phyloP scores from a whole-genome alignment of 176 grass and related monocot species.

The Triticum monococcum region DNA sequence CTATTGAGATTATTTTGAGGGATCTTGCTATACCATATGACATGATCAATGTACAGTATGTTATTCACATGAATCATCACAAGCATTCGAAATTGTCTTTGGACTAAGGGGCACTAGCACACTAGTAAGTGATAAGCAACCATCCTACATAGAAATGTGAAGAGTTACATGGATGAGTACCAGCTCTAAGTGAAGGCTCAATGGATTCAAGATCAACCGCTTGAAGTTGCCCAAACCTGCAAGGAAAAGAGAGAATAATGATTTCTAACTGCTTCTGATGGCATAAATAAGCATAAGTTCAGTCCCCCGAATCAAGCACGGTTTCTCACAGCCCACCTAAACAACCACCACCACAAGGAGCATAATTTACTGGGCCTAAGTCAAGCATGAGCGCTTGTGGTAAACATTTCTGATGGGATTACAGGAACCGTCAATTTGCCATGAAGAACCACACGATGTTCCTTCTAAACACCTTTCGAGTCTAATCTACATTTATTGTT shows the following conservation, averaged over 20 bases:
- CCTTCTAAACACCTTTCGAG: background rate
- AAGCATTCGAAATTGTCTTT: background rate
- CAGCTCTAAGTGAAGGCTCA: conserved; percentile 84
- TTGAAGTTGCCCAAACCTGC: conserved; percentile 87
- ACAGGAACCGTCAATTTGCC: background rate
- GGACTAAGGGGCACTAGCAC: background rate
- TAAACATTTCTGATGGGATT: background rate
- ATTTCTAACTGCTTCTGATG: background rate
- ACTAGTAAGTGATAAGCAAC: conserved; percentile 6
- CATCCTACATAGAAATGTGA: conserved; percentile 20
- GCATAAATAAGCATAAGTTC: background rate
- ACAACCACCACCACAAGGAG: background rate
- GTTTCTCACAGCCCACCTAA: background rate
- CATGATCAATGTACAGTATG: background rate
- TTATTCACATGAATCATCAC: background rate
- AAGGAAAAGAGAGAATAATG: background rate
- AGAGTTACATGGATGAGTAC: conserved; percentile 37
- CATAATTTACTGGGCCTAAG: background rate
- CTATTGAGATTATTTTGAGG: background rate
- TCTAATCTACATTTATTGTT: background rate
- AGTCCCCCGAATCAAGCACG: background rate
- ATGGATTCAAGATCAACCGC: conserved; percentile 67
- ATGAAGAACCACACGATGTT: background rate
- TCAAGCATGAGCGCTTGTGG: background rate
- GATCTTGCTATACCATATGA: background rate